Evolutionary conservation across 1,284 basidiomycete species (phyloP).

Genomic region (Pascua guehoae): DNA sequence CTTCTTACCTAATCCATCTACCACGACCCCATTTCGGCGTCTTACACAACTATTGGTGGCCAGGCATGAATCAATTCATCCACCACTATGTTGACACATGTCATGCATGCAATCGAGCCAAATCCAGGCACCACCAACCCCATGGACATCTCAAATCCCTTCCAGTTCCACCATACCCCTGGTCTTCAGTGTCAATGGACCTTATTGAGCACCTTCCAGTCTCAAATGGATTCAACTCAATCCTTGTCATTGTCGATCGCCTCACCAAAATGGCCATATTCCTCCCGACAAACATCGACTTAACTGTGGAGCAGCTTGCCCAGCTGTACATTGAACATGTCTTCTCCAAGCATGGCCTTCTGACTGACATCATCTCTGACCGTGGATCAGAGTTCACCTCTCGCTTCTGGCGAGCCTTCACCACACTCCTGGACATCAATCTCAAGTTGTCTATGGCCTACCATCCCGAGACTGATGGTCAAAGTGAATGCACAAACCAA

Average conservation of each 20-base stretch:
- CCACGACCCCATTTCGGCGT: no score
- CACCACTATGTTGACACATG: constrained; percentile 36
- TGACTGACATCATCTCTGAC: not conserved
- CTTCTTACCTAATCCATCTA: no score
- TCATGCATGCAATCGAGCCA: constrained; percentile 40
- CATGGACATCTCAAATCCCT: constrained; percentile 49
- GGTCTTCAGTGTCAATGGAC: constrained; percentile 51
- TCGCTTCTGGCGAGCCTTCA: constrained; percentile 17
- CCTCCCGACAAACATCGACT: not conserved
- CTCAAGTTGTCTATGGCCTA: constrained; percentile 37
- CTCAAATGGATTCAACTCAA: constrained; percentile 42
- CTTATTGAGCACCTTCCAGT: constrained; percentile 51
- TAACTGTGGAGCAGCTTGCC: not conserved
- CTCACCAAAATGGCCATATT: constrained; percentile 32
- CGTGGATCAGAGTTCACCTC: not conserved
- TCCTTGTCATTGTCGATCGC: constrained; percentile 50
- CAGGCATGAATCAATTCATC: constrained; percentile 20
- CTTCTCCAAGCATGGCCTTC: constrained; percentile 14
- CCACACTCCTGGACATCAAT: constrained; percentile 11
- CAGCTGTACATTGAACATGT: constrained; percentile 4
- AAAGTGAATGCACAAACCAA: constrained; percentile 53
- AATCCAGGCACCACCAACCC: constrained; percentile 38
- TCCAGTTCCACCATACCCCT: constrained; percentile 40
- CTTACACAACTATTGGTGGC: constrained; percentile 33
- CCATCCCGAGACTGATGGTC: constrained; percentile 53